Conservation (phyloP, 225 moss, liverwort and hornwort species). For the Physcomitrium patens region DNA sequence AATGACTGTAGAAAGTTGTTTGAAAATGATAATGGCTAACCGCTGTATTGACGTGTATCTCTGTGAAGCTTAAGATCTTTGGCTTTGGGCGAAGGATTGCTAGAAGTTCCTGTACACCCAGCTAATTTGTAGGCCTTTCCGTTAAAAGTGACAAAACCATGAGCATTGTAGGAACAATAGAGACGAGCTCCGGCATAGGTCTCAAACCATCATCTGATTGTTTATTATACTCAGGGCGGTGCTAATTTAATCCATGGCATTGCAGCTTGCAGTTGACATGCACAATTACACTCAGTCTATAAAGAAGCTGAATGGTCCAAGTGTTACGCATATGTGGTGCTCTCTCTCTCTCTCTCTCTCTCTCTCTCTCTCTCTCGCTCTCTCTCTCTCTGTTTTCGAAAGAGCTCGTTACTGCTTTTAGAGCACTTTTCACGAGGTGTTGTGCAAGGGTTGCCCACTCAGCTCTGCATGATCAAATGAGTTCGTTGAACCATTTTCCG, state of each 20-base stretch:
- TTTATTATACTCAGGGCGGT: background rate
- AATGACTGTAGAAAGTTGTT: background rate
- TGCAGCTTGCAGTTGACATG: conserved; percentile 94
- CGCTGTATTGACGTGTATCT: background rate
- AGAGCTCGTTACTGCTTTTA: background rate
- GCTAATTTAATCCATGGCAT: conserved; percentile 30
- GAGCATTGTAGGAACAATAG: background rate
- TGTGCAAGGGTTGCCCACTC: background rate
- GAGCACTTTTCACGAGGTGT: background rate
- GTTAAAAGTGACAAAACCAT: too few relatives aligned
- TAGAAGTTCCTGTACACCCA: background rate
- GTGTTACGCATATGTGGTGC: conserved; percentile 98
- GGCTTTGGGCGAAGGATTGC: background rate
- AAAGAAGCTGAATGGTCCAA: conserved; percentile 86
- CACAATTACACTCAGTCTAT: conserved; percentile 84
- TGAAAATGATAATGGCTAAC: background rate
- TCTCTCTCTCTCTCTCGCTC: background rate
- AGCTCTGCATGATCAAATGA: conserved; percentile 1
- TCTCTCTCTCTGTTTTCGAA: background rate
- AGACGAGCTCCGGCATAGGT: background rate
- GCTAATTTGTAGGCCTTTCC: background rate
- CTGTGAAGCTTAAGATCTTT: background rate
- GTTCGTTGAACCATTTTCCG: conserved; percentile 12
- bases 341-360: conserved; percentile 26
- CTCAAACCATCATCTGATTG: background rate